These are phyloP conservation scores for Helotiales sp. DNA, from an alignment of 2,329 filamentous ascomycete genomes.

Conservation along the genomic window DNA sequence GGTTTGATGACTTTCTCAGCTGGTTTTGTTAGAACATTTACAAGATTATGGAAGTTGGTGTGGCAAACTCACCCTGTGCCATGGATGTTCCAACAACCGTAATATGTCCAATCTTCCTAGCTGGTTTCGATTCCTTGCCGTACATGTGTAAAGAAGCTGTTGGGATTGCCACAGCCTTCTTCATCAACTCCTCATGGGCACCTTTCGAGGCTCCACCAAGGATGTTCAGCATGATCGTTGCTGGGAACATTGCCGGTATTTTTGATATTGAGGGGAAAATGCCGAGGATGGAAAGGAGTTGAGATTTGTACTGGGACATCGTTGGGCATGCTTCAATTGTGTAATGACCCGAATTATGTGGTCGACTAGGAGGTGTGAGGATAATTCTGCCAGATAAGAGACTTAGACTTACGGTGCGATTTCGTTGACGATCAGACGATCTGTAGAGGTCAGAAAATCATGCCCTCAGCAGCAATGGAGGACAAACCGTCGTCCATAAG, in stretches of 20 bases:
- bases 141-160: constrained; percentile 81
- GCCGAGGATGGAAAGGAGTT: constrained; percentile 82
- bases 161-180: constrained; percentile 60
- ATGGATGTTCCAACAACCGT: constrained; percentile 76
- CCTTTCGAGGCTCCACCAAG: constrained; percentile 70
- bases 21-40: constrained; percentile 13
- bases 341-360: constrained; percentile 92
- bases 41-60: not conserved
- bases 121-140: constrained; percentile 85
- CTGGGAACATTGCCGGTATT: constrained; percentile 46
- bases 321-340: constrained; percentile 90
- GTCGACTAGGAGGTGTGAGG: constrained; percentile 44
- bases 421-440: constrained; percentile 72
- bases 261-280: constrained; percentile 42
- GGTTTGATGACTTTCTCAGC: constrained; percentile 72
- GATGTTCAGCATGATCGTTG: constrained; percentile 80
- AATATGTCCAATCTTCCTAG: constrained; percentile 70
- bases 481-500: constrained; percentile 67
- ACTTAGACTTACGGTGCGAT: constrained; percentile 34
- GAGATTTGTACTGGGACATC: constrained; percentile 83
- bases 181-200: constrained; percentile 62
- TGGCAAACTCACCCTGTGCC: constrained; percentile 48
- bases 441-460: constrained; percentile 38
- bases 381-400: not conserved
- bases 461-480: not conserved